Evolutionary conservation across 2,329 filamentous ascomycete genomes (phyloP), one percentile per base, ranked within the genome.

Genomic region (Cordyceps tenuipes): DNA sequence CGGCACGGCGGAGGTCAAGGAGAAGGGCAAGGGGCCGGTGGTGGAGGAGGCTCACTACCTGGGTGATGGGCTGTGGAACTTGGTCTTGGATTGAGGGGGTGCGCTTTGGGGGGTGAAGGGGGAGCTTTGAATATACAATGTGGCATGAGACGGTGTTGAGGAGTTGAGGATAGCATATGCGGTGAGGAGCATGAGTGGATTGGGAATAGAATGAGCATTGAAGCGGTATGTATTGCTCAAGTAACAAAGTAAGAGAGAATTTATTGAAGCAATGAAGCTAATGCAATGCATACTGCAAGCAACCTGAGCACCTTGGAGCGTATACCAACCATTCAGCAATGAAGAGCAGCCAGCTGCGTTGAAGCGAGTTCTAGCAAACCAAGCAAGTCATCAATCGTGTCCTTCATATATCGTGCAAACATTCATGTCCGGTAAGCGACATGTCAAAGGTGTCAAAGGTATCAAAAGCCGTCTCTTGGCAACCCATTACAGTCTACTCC

Each of bases 31-130:
- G 78, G 94, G 94, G 0, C 89, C 92, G 6, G 94, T 92, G 17
- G 90, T 97, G 66, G 93, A 97, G 77, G 88, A 91, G 63, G 90
- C 90, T 36, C 94, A 99, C 81, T 97, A 88, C 77, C 73, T 97
- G 58, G 94, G 94, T 0, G 94, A 99, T 78, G 94, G 93, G 19
- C 76, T 99, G 67, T 99, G 94, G 94, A 89, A 81, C 67, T 71
- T 96, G 63, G 70, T 66, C 26, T 72, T 78, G 21, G 79, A 83
- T n/a, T 83, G 71, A 64, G 29, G 5, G 26, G 6, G 26, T 29
- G 6, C 26, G 26, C 26, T 29, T 29, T 3, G n/a, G 23, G 12
- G 26, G 15, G n/a, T 19, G 34, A 19, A 9, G 17, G 29, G 5
- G 7, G 10, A n/a, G 10, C 31, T 51, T 56, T 56, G 51, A 51